Conservation (phyloP, 1,139 yeast genomes). For the Debaryomycetaceae sp. region DNA sequence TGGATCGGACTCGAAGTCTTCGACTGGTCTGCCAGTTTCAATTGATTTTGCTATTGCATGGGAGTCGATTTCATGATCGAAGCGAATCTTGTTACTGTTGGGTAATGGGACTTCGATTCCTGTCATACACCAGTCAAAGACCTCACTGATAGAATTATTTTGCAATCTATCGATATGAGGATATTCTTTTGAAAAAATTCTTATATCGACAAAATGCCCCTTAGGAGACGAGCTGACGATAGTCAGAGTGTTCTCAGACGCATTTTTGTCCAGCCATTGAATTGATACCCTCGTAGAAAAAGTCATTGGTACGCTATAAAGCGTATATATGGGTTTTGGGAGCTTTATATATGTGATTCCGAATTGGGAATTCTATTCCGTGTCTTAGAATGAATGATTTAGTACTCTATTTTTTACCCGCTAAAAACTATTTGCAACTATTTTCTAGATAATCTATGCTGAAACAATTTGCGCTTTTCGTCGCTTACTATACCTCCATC, state of each 20-base stretch:
- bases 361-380: too few species aligned
- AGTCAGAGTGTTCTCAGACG: slow-evolving; percentile 49
- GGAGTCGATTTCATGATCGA: slow-evolving; percentile 45
- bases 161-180: slow-evolving; percentile 14
- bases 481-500: slow-evolving; percentile 36
- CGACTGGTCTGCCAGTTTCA: slow-evolving; percentile 18
- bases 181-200: slow-evolving; percentile 23
- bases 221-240: slow-evolving; percentile 48
- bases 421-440: not conserved
- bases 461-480: slow-evolving; percentile 19
- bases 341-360: too few species aligned
- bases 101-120: slow-evolving; percentile 35
- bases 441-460: slow-evolving; percentile 3
- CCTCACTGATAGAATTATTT: slow-evolving; percentile 14
- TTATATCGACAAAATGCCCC: slow-evolving; percentile 44
- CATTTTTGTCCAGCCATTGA: slow-evolving; percentile 48
- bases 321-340: too few species aligned
- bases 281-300: slow-evolving; percentile 47
- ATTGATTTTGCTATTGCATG: slow-evolving; percentile 26
- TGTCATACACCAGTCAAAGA: slow-evolving; percentile 38
- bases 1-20: slow-evolving; percentile 23
- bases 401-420: too few species aligned
- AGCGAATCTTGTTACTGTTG: slow-evolving; percentile 28
- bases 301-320: too few species aligned
- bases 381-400: too few species aligned